Conservation (phyloP, 192 early-diverging fungal genomes). For the Rhizophagus clarus region DNA sequence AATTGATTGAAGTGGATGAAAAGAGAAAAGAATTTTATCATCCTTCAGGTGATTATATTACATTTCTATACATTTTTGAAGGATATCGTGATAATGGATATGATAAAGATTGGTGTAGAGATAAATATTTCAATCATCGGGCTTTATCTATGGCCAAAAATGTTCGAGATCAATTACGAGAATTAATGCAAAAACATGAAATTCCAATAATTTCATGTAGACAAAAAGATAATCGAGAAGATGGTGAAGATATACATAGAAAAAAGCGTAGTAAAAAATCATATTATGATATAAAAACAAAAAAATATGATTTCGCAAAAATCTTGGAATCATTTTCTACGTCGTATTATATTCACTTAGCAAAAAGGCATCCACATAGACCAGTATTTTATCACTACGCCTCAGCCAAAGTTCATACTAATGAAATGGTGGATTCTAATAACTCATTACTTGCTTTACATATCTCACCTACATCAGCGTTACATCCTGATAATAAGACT, state of each 20-base stretch:
- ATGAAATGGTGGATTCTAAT: conserved; percentile 64
- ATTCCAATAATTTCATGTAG: conserved; percentile 36
- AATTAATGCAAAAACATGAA: conserved; percentile 83
- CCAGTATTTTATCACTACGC: conserved; percentile 61
- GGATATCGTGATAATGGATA: conserved; percentile 72
- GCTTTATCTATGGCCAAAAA: conserved; percentile 79
- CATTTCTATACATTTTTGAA: conserved; percentile 79
- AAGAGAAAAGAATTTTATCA: conserved; percentile 83
- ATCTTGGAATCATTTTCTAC: conserved; percentile 85
- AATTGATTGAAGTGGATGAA: conserved; percentile 78
- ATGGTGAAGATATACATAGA: conserved; percentile 57
- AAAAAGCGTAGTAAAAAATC: conserved; percentile 55
- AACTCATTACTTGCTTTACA: conserved; percentile 91
- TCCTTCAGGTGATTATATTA: conserved; percentile 92
- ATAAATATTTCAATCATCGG: conserved; percentile 84
- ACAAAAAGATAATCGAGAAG: conserved; percentile 9
- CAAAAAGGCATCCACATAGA: conserved; percentile 82
- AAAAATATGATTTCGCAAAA: conserved; percentile 31
- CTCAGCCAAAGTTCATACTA: conserved; percentile 38
- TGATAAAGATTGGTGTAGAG: conserved; percentile 85
- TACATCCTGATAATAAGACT: conserved; percentile 75
- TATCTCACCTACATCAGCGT: conserved; percentile 86
- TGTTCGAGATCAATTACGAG: conserved; percentile 86
- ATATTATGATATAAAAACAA: background rate
- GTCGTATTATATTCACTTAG: conserved; percentile 92